phyloP scores from a whole-genome alignment of 2,329 filamentous ascomycete species.

The Fonsecaea nubica region DNA sequence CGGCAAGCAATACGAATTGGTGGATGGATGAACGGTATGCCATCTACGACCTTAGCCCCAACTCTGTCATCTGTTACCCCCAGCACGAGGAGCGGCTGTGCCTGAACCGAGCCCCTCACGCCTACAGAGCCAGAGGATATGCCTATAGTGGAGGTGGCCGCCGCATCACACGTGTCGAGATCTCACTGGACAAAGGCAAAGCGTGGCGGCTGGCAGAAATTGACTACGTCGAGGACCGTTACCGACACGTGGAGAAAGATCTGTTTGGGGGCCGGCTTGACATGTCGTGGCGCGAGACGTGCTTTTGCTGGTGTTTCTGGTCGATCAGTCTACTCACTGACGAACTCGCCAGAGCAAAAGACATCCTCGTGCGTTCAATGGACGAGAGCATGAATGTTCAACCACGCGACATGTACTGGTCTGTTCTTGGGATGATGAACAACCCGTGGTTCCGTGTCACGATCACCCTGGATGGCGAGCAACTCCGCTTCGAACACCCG shows the following conservation, averaged over 20 bases:
- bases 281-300: conserved; percentile 79
- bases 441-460: conserved; percentile 90
- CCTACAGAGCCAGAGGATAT: conserved; percentile 77
- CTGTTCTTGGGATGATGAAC: conserved; percentile 96
- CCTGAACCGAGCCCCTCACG: conserved; percentile 56
- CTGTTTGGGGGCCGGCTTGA: conserved; percentile 80
- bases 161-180: conserved; percentile 79
- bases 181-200: conserved; percentile 82
- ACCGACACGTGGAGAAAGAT: conserved; percentile 68
- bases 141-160: conserved; percentile 89
- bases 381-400: conserved; percentile 87
- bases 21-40: conserved; percentile 92
- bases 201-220: conserved; percentile 79
- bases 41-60: conserved; percentile 89
- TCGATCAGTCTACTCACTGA: conserved; percentile 69
- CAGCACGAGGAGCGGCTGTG: conserved; percentile 74
- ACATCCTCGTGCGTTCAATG: conserved; percentile 84
- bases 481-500: conserved; percentile 82
- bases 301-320: conserved; percentile 96
- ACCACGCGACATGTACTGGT: conserved; percentile 95
- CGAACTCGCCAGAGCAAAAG: conserved; percentile 68
- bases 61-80: conserved; percentile 81
- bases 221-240: conserved; percentile 83
- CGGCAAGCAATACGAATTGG: conserved; percentile 73
- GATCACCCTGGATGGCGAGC: conserved; percentile 70